Percentiles rank a stretch among this genome's conserved stretches.
phyloP scores from a whole-genome alignment of 768 basidiomycete genomes.

The Tylopilus balloui region DNA sequence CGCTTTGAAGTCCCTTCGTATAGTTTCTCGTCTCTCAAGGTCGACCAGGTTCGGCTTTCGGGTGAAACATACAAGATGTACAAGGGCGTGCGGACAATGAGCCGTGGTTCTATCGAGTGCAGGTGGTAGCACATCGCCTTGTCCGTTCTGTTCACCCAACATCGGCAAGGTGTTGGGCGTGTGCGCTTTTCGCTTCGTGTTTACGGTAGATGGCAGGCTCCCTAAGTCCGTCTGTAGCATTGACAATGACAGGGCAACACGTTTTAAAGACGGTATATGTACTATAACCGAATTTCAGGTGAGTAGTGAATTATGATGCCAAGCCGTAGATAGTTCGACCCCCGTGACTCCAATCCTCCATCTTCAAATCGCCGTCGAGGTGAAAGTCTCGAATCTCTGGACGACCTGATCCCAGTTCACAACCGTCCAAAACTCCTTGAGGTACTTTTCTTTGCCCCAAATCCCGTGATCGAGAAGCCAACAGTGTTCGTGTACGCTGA shows the following conservation, averaged over 20 bases:
- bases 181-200: background rate
- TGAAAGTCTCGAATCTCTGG: constrained; percentile 27
- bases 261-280: constrained; percentile 13
- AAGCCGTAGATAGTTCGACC: constrained; percentile 4
- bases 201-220: background rate
- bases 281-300: constrained; percentile 12
- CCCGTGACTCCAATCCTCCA: background rate
- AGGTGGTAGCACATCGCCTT: constrained; percentile 24
- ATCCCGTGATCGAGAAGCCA: constrained; percentile 89
- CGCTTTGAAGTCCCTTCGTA: constrained; percentile 65
- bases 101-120: constrained; percentile 31
- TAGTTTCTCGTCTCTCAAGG: constrained; percentile 75
- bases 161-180: no score
- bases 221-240: background rate
- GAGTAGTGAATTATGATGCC: constrained; percentile 23
- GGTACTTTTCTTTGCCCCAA: constrained; percentile 87
- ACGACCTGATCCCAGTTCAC: constrained; percentile 70
- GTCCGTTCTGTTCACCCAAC: background rate
- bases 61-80: constrained; percentile 86
- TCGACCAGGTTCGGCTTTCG: constrained; percentile 78
- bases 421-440: constrained; percentile 79
- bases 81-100: constrained; percentile 76
- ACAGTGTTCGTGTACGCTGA: constrained; percentile 79
- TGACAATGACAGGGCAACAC: background rate
- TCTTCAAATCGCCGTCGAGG: constrained; percentile 8